These are phyloP conservation scores for Apiospora arundinis DNA, from an alignment of 2,329 filamentous ascomycete species.

Conservation along the genomic window DNA sequence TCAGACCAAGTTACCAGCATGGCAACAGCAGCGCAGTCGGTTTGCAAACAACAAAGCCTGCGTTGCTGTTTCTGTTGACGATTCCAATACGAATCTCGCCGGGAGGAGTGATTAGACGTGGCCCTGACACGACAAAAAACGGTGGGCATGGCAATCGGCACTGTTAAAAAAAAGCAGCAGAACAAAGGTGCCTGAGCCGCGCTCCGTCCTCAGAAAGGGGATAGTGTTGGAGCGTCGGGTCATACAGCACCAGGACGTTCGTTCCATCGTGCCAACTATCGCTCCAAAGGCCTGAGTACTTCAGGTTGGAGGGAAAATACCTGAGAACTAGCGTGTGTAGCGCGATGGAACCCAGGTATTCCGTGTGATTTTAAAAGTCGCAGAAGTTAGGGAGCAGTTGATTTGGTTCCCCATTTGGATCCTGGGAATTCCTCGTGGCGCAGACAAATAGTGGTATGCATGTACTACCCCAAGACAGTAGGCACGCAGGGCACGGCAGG, in stretches of 20 bases:
- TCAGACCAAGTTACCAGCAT: not conserved
- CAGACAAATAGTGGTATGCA: constrained; percentile 2
- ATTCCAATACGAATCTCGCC: not conserved
- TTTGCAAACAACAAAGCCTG: not conserved
- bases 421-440: constrained; percentile 7
- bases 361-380: constrained; percentile 11
- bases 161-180: constrained; percentile 5
- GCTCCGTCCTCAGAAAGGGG: constrained; percentile 3
- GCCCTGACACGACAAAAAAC: not conserved
- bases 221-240: constrained; percentile 12
- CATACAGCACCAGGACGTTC: constrained; percentile 12
- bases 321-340: constrained; percentile 13
- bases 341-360: constrained; percentile 9
- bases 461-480: constrained; percentile 16
- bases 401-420: constrained; percentile 16
- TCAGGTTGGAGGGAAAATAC: not conserved
- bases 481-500: not conserved
- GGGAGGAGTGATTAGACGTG: not conserved
- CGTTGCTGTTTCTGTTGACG: not conserved
- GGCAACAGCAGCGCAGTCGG: not conserved
- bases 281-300: not conserved
- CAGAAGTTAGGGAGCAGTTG: constrained; percentile 9
- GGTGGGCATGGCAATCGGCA: constrained; percentile 5
- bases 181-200: constrained; percentile 7
- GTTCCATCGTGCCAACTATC: constrained; percentile 18